A percentile compares a stretch with the other conserved stretches of the same genome.
Conservation (phyloP, 345 rosid species). For the Jatropha curcas region DNA sequence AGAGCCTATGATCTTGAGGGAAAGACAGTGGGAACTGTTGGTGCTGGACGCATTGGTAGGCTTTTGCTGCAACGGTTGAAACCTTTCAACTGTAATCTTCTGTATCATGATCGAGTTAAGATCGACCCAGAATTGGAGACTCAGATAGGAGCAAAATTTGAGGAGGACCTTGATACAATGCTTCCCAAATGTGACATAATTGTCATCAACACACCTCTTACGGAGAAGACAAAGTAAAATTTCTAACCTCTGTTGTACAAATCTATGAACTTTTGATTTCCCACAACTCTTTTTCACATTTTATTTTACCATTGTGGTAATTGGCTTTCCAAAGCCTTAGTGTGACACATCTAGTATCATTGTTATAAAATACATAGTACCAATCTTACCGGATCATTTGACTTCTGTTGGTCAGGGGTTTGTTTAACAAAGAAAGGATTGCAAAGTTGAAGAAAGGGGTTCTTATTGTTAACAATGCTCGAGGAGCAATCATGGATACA, state of each 20-base stretch:
- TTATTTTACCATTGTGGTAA: neutral
- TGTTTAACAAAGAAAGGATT: constrained; percentile 74
- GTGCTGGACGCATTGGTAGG: constrained; percentile 84
- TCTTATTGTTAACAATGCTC: constrained; percentile 85
- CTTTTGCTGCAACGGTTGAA: constrained; percentile 87
- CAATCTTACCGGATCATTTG: neutral
- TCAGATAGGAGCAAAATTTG: constrained; percentile 67
- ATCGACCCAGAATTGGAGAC: constrained; percentile 75
- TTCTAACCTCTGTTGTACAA: neutral
- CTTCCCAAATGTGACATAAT: constrained; percentile 85
- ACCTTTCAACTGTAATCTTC: constrained; percentile 85
- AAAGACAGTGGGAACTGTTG: constrained; percentile 90
- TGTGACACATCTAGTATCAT: neutral
- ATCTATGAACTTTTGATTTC: neutral
- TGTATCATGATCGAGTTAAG: constrained; percentile 78
- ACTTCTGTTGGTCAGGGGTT: constrained; percentile 48
- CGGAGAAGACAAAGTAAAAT: constrained; percentile 73
- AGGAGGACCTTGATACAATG: constrained; percentile 76
- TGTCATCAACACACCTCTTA: constrained; percentile 85
- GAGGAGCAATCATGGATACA: constrained; percentile 92
- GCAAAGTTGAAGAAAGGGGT: constrained; percentile 90
- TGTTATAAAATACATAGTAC: neutral
- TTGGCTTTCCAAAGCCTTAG: neutral
- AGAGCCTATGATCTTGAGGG: constrained; percentile 97
- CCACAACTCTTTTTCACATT: neutral